Base-by-base conservation (phyloP, 306 rosid genomes). In the Cercis canadensis region DNA sequence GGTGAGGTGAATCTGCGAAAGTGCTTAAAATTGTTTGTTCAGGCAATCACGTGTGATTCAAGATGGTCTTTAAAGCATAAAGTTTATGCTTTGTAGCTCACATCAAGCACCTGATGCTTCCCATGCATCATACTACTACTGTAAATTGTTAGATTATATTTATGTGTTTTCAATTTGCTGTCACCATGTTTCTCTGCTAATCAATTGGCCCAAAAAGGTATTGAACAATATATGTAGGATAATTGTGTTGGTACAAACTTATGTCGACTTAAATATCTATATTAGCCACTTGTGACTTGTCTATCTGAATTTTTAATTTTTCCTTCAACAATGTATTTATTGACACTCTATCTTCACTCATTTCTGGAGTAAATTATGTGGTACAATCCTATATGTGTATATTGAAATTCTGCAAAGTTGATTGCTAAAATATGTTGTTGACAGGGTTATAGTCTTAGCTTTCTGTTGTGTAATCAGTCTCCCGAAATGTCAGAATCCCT, bases 31-130 rank as follows among this genome's bases (percentile, higher is more conserved):
- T 10, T 52, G 57, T 10, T 52, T 11, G 57, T 18, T 19, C 1
- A 24, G 3, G 29, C 29, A 24, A 24, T 1, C 29, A 24, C 29
- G 29, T 24, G 3, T 3, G 29, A 24, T 24, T 24, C 29, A 24
- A 19, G 57, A 52, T 18, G 29, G 44, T 14, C 18, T 57, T 57
- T 33, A 4, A 11, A 11, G 59, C 21, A 33, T 3, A 6, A 57
- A 57, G 21, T 10, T 57, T 14, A 14, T 57, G 62, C 40, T n/a
- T 57, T 52, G 40, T 5, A 57, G 17, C 21, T n/a, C n/a, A n/a
- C n/a, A n/a, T n/a, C n/a, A 56, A 57, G 43, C 40, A 57, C 6
- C 21, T 52, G 57, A 52, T 52, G 57, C 33, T 52, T 52, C 19
- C 33, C 34, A 19, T 9, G 33, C 4, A 14, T 5, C 6, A 7